A percentile compares a stretch with the other conserved stretches of the same genome.
Evolutionary conservation across 2,329 filamentous ascomycete genomes (phyloP).

Genomic region (Penicillium freii): DNA sequence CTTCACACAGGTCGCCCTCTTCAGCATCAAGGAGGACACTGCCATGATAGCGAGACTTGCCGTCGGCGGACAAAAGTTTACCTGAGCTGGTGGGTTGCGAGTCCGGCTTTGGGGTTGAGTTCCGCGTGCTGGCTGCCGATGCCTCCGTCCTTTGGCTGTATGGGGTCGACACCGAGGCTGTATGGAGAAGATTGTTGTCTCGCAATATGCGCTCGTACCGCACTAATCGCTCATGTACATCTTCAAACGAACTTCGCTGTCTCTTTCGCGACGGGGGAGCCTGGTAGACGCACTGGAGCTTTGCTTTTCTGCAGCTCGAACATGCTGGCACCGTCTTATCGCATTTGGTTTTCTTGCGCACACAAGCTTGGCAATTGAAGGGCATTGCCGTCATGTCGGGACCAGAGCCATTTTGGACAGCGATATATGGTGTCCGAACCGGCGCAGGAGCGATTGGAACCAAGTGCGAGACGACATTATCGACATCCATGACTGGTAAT

Average conservation of each 20-base stretch:
- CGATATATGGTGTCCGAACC: no score
- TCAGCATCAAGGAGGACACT: constrained; percentile 31
- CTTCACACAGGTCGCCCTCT: constrained; percentile 26
- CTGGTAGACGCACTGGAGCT: constrained; percentile 43
- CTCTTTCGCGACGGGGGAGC: constrained; percentile 40
- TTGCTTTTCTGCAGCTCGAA: constrained; percentile 34
- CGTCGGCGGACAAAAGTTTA: constrained; percentile 16
- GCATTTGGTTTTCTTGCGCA: constrained; percentile 44
- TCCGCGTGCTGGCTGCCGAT: neutral
- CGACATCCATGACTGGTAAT: no score
- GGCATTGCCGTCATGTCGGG: neutral
- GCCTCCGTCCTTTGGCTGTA: neutral
- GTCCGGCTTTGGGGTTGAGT: neutral
- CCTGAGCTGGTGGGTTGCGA: neutral
- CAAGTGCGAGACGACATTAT: no score
- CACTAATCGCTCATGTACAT: constrained; percentile 36
- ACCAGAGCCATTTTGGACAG: no score
- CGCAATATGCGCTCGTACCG: constrained; percentile 43
- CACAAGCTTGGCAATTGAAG: constrained; percentile 25
- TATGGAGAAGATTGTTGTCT: constrained; percentile 26
- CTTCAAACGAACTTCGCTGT: constrained; percentile 38
- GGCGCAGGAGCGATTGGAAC: no score
- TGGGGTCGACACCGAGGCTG: neutral
- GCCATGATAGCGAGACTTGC: constrained; percentile 47
- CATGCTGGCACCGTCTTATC: constrained; percentile 36